Conservation (phyloP, 2,329 filamentous ascomycete species). For the Ceratocystis eucalypticola region DNA sequence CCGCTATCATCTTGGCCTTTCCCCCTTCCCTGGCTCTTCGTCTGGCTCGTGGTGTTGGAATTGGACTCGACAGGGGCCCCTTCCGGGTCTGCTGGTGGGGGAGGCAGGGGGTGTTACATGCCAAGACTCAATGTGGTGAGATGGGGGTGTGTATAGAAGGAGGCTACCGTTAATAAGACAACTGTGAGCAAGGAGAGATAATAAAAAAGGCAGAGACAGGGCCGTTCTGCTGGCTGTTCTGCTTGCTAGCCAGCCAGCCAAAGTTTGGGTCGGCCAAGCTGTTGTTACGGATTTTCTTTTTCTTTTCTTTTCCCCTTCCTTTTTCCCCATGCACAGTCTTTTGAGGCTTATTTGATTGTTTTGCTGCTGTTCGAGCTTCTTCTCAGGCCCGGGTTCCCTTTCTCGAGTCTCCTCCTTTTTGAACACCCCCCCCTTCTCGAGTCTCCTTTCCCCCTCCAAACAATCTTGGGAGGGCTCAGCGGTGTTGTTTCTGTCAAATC, state of each 20-base stretch:
- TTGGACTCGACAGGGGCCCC: not conserved
- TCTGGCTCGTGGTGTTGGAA: constrained; percentile 5
- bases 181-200: too few species aligned
- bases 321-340: not conserved
- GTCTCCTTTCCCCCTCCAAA: not conserved
- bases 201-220: not conserved
- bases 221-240: not conserved
- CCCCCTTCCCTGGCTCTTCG: not conserved
- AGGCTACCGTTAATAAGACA: not conserved
- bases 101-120: constrained; percentile 1
- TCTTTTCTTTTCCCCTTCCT: too few species aligned
- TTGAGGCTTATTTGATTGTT: too few species aligned
- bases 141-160: not conserved
- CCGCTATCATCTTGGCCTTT: constrained; percentile 3
- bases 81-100: not conserved
- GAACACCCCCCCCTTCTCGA: not conserved
- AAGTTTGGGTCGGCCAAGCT: not conserved
- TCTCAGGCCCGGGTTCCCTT: too few species aligned
- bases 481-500: not conserved
- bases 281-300: not conserved
- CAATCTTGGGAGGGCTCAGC: not conserved
- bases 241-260: not conserved
- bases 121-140: not conserved
- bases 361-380: too few species aligned
- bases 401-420: not conserved